Evolutionary conservation across 1,139 yeast species (phyloP).

Genomic region (Hemisphaericaspora xylofermentans): DNA sequence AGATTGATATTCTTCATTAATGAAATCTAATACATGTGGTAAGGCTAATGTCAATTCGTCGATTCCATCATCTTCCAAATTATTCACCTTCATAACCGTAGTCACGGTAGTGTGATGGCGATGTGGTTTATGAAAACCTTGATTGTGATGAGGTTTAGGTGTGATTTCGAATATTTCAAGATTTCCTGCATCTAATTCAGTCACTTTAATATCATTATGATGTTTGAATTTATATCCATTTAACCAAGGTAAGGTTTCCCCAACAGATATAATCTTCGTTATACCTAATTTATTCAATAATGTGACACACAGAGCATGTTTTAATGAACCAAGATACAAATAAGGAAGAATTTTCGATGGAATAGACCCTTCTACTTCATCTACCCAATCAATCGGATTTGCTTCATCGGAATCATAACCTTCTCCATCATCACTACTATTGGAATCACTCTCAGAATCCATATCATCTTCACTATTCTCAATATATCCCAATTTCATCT

Average conservation of each 20-base stretch:
- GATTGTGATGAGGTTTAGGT: constrained; percentile 15
- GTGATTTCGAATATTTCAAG: constrained; percentile 32
- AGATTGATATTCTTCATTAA: constrained; percentile 30
- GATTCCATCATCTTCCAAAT: constrained; percentile 50
- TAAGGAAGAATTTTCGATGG: constrained; percentile 81
- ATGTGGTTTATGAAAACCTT: not conserved
- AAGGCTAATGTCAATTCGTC: constrained; percentile 39
- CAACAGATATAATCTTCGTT: constrained; percentile 78
- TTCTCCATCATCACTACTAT: constrained; percentile 8
- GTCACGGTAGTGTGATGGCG: constrained; percentile 20
- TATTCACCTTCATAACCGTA: constrained; percentile 45
- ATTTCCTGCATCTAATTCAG: constrained; percentile 29
- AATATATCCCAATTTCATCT: constrained; percentile 26
- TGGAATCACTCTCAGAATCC: constrained; percentile 1
- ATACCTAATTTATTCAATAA: constrained; percentile 68
- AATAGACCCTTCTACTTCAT: constrained; percentile 56
- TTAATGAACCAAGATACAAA: constrained; percentile 79
- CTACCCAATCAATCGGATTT: constrained; percentile 34
- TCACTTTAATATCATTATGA: constrained; percentile 24
- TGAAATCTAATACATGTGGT: constrained; percentile 36
- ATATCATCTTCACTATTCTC: constrained; percentile 16
- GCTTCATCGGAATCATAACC: constrained; percentile 3
- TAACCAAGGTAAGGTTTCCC: constrained; percentile 74
- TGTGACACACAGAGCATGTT: constrained; percentile 74
- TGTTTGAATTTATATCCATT: constrained; percentile 30